Evolutionary conservation across 2,329 filamentous ascomycete species (phyloP).

Genomic region (Phoma herbarum): DNA sequence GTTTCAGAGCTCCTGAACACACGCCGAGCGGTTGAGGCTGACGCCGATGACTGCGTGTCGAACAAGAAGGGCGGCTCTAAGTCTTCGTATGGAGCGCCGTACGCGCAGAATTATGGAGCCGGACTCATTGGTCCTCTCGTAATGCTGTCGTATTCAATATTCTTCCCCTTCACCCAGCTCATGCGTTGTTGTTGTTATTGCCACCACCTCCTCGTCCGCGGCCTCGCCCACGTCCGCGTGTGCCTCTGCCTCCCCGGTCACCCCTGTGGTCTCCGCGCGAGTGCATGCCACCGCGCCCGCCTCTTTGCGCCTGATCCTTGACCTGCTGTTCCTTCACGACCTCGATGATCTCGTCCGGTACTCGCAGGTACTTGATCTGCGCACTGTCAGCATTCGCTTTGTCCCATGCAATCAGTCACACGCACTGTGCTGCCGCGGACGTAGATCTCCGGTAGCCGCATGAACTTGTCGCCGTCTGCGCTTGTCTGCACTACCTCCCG

Average conservation of each 20-base stretch:
- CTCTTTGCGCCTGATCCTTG: conserved; percentile 66
- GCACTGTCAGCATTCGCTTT: conserved; percentile 11
- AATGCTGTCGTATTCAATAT: neutral
- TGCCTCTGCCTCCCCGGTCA: conserved; percentile 60
- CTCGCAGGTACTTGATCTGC: conserved; percentile 97
- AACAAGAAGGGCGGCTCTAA: neutral
- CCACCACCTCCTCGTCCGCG: conserved; percentile 65
- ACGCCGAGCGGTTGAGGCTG: neutral
- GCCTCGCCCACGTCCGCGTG: conserved; percentile 62
- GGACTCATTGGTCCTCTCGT: neutral
- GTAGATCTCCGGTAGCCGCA: conserved; percentile 90
- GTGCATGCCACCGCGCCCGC: conserved; percentile 71
- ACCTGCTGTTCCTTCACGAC: conserved; percentile 92
- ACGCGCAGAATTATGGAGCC: neutral
- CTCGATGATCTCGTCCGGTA: conserved; percentile 97
- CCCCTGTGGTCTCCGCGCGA: conserved; percentile 64
- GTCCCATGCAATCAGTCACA: conserved; percentile 44
- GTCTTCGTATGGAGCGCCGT: neutral
- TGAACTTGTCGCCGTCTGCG: conserved; percentile 93
- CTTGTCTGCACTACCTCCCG: conserved; percentile 98
- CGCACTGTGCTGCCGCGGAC: conserved; percentile 96
- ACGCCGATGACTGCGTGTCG: neutral
- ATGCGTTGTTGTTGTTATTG: conserved; percentile 46
- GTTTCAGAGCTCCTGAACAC: conserved; percentile 16
- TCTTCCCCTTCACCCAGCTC: neutral